A percentile compares a stretch with the other conserved stretches of the same genome.
Evolutionary conservation across 2,329 filamentous ascomycete species (phyloP).

Genomic region (Venturia oleaginea): DNA sequence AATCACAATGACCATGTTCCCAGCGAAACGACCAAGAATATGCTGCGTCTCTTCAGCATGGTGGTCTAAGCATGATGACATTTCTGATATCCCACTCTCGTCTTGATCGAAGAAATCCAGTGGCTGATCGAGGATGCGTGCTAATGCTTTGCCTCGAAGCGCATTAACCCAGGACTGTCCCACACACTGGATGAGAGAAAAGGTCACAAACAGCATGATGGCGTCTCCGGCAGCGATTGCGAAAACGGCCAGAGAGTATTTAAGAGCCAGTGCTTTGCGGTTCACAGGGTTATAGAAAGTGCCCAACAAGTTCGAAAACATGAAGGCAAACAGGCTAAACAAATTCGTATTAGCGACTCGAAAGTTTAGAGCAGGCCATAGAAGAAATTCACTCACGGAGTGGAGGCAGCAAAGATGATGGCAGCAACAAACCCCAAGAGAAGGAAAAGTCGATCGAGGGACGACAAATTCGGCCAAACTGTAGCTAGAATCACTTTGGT

Average conservation of each 20-base stretch:
- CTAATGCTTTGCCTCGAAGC: conserved; percentile 59
- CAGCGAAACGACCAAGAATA: conserved; percentile 68
- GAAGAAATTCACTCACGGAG: too few species aligned
- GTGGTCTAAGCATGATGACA: conserved; percentile 67
- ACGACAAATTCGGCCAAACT: conserved; percentile 44
- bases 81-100: conserved; percentile 51
- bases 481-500: background rate
- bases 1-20: conserved; percentile 56
- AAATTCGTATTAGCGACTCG: too few species aligned
- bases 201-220: conserved; percentile 52
- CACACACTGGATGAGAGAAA: conserved; percentile 61
- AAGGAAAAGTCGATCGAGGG: background rate
- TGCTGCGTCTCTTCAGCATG: conserved; percentile 84
- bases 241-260: conserved; percentile 63
- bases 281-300: conserved; percentile 54
- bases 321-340: conserved; percentile 68
- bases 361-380: too few species aligned
- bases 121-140: conserved; percentile 64
- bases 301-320: conserved; percentile 62
- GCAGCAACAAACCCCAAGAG: conserved; percentile 53
- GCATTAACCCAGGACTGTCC: conserved; percentile 70
- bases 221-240: conserved; percentile 60
- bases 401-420: conserved; percentile 55
- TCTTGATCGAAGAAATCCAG: conserved; percentile 68
- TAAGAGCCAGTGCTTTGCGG: conserved; percentile 43